These are phyloP conservation scores for Zygoascus sp. DNA, from an alignment of 1,139 yeast genomes.

Conservation along the genomic window DNA sequence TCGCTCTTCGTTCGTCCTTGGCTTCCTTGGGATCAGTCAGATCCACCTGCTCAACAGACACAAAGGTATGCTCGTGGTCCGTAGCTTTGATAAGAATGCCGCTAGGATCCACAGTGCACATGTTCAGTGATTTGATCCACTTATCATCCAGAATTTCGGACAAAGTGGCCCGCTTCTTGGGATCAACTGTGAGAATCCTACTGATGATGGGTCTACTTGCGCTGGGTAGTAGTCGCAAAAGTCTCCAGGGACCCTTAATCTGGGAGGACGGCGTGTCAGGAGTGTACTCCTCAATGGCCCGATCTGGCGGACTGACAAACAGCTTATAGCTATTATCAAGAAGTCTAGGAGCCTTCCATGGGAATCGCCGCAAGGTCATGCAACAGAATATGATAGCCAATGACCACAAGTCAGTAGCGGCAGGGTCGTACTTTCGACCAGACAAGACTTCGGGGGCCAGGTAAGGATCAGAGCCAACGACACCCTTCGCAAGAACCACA, in stretches of 20 bases:
- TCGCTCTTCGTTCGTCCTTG: too few species aligned
- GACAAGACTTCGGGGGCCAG: slow-evolving; percentile 91
- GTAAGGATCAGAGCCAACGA: slow-evolving; percentile 97
- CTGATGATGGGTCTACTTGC: slow-evolving; percentile 76
- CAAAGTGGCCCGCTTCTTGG: slow-evolving; percentile 62
- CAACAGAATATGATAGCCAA: slow-evolving; percentile 93
- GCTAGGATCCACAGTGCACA: slow-evolving; percentile 40
- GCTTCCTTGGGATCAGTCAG: slow-evolving; percentile 27
- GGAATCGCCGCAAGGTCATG: slow-evolving; percentile 89
- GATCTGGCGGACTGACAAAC: slow-evolving; percentile 35
- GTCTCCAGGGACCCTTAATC: slow-evolving; percentile 74
- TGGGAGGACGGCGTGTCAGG: slow-evolving; percentile 16
- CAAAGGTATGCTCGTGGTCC: slow-evolving; percentile 55
- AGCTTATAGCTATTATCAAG: slow-evolving; percentile 83
- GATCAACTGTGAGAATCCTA: slow-evolving; percentile 67
- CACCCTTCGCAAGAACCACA: slow-evolving; percentile 80
- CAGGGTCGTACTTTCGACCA: slow-evolving; percentile 77
- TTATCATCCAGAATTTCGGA: slow-evolving; percentile 62
- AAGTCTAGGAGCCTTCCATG: slow-evolving; percentile 91
- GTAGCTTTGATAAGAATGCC: slow-evolving; percentile 45
- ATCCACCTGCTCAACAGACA: slow-evolving; percentile 46
- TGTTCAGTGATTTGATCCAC: slow-evolving; percentile 63
- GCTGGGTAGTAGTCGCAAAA: slow-evolving; percentile 80
- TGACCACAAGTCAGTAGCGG: slow-evolving; percentile 94
- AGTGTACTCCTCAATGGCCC: slow-evolving; percentile 10